Evolutionary conservation across 352 stramenopile species (phyloP), one percentile per base, ranked within the genome.

Genomic region (Phytophthora melonis): DNA sequence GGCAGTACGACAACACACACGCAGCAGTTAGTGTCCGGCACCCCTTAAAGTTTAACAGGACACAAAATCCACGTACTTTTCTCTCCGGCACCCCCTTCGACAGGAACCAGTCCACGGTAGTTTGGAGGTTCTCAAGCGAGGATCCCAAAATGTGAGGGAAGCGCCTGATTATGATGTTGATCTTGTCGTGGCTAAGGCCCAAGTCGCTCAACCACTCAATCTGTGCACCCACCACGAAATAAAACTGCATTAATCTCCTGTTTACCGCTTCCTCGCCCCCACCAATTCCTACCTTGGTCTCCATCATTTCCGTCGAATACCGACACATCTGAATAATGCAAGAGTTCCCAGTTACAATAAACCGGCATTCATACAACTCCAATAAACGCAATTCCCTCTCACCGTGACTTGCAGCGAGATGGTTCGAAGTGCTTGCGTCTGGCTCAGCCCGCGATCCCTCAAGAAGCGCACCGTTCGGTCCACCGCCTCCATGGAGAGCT

Each of bases 71-170:
- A 58, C 70, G 25, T 45, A 86, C 78, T 65, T 83, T 86, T 4
- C 55, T 32, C 36, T 54, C 25, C 19, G 50, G 56, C 10, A 89
- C 81, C 14, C 78, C 78, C 7, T 75, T 65, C 6, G 59, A 34
- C 30, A 79, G 64, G 56, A 79, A 84, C 78, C 78, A 84, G 14
- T 79, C 52, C 6, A 70, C 60, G 2, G 80, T n/a, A 16, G 55
- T 23, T 43, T 67, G 18, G 7, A 79, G 59, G 47, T 75, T 67
- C 16, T 84, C 67, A 14, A 75, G 55, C 4, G 68, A 70, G 25
- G 70, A 52, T 14, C 78, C 78, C 23, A 84, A 45, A 45, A 84
- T 81, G 49, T 74, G 74, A 0, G 75, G 75, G 23, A 80, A 58
- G 21, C 75, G 72, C 50, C 34, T 43, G 55, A 84, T 79, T 10